Conservation (phyloP, 441 rosid species). For the Corymbia citriodora region DNA sequence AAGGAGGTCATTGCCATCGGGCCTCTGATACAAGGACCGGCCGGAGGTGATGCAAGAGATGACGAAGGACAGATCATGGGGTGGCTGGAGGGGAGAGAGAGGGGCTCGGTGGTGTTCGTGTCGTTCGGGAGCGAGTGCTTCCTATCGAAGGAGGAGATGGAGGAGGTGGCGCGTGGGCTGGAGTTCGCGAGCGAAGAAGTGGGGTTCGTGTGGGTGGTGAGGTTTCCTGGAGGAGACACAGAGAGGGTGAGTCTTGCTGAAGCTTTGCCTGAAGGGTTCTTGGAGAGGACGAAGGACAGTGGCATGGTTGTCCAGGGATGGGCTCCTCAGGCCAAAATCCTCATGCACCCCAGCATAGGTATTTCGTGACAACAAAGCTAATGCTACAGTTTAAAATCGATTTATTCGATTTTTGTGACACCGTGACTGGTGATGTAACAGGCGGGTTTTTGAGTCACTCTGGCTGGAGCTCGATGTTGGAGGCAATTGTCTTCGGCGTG, state of each 20-base stretch:
- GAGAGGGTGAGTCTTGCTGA: background rate
- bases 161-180: conserved; percentile 20
- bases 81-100: conserved; percentile 2
- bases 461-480: conserved; percentile 25
- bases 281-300: background rate
- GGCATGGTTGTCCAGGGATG: conserved; percentile 23
- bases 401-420: background rate
- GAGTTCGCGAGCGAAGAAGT: conserved; percentile 8
- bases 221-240: background rate
- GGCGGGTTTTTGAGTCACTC: conserved; percentile 26
- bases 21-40: conserved; percentile 13
- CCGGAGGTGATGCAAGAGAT: background rate
- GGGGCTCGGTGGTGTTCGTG: background rate
- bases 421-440: background rate
- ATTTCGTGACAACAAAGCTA: background rate
- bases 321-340: conserved; percentile 23
- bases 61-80: background rate
- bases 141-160: conserved; percentile 20
- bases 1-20: conserved; percentile 20
- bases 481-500: conserved; percentile 19
- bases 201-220: conserved; percentile 15
- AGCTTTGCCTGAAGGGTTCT: conserved; percentile 13
- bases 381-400: background rate
- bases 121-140: conserved; percentile 29
- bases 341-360: conserved; percentile 18